Conservation (phyloP, 2,329 filamentous ascomycete genomes). For the Cytospora piceicola region DNA sequence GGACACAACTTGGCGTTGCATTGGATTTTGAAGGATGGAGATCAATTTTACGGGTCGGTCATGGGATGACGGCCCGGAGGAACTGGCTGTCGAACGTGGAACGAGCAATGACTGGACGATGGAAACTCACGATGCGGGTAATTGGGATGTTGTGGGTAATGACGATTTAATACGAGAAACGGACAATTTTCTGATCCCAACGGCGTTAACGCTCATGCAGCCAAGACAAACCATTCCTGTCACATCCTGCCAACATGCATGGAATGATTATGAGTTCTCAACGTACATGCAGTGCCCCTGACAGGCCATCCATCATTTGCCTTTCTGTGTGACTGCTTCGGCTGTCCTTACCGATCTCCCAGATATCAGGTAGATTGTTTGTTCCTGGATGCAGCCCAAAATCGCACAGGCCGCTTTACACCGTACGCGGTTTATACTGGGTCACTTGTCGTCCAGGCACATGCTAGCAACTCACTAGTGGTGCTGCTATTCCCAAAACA, state of each 20-base stretch:
- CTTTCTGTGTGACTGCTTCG: too few relatives aligned
- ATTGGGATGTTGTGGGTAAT: not conserved
- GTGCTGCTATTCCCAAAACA: not conserved
- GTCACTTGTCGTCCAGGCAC: too few relatives aligned
- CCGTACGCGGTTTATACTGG: too few relatives aligned
- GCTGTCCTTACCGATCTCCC: not conserved
- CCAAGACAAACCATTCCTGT: not conserved
- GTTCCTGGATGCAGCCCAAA: constrained; percentile 8
- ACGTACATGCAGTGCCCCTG: not conserved
- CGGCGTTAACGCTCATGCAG: not conserved
- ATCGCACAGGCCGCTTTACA: constrained; percentile 7
- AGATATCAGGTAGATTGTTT: not conserved
- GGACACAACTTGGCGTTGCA: too few relatives aligned
- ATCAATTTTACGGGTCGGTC: not conserved
- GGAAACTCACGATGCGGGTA: not conserved
- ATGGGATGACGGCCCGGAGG: constrained; percentile 11
- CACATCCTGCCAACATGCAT: not conserved
- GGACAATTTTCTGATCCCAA: not conserved
- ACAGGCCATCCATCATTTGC: not conserved
- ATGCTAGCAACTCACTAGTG: not conserved
- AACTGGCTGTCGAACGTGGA: not conserved
- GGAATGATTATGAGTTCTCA: not conserved
- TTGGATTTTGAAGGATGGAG: not conserved
- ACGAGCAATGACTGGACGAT: not conserved
- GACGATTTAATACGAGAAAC: not conserved